Evolutionary conservation across 2,329 filamentous ascomycete species (phyloP).

Genomic region (Emergomyces pasteurianus): DNA sequence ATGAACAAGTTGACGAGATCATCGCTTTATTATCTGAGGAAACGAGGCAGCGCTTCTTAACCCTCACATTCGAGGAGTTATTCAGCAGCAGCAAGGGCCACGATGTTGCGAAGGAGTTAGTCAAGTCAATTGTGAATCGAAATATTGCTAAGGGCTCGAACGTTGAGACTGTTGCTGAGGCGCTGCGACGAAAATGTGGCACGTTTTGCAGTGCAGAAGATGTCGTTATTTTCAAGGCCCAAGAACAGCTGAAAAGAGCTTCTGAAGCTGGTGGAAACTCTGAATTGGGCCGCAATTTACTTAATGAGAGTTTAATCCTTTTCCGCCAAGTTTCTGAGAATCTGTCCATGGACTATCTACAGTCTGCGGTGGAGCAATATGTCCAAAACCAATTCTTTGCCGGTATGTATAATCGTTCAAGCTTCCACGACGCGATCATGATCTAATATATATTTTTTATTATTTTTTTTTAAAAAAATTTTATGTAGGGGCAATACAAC

Average conservation of each 20-base stretch:
- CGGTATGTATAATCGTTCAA: constrained; percentile 27
- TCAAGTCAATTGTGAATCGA: constrained; percentile 95
- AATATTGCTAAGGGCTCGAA: constrained; percentile 96
- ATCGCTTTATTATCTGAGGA: constrained; percentile 61
- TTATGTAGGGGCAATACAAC: constrained; percentile 58
- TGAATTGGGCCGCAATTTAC: constrained; percentile 62
- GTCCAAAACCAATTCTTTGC: constrained; percentile 78
- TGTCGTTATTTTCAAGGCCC: constrained; percentile 95
- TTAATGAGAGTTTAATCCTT: constrained; percentile 79
- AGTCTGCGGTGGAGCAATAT: constrained; percentile 68
- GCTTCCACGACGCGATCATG: constrained; percentile 7
- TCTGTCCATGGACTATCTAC: constrained; percentile 68
- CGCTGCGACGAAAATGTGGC: constrained; percentile 80
- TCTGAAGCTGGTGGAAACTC: constrained; percentile 64
- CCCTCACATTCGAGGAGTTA: constrained; percentile 75
- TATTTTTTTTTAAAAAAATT: not conserved
- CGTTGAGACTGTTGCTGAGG: constrained; percentile 92
- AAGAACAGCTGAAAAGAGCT: constrained; percentile 84
- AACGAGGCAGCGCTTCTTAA: constrained; percentile 55
- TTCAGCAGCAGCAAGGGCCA: constrained; percentile 71
- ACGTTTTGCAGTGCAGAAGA: constrained; percentile 97
- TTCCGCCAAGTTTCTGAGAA: constrained; percentile 82
- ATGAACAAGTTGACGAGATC: constrained; percentile 85
- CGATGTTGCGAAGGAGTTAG: constrained; percentile 82
- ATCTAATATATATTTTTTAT: not conserved